Evolutionary conservation across 106 monocot species (phyloP), one percentile per base, ranked within the genome.

Genomic region (Acorus calamus): DNA sequence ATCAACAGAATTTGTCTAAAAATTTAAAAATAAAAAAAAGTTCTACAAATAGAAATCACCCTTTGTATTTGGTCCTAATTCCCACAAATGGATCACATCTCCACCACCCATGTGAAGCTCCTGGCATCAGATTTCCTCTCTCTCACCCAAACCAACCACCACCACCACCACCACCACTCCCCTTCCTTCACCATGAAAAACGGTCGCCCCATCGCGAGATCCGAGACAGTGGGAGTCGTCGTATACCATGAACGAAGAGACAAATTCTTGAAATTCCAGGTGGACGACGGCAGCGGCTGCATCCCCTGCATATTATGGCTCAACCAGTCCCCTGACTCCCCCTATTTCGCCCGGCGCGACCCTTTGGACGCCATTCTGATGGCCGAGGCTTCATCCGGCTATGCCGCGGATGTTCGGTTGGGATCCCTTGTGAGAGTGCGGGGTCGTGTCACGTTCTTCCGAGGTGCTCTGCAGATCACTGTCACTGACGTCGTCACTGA

Each of bases 241-340:
- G 84, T 82, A 47, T 42, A 53, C 63, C 75, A 44, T 52, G 66
- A 87, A 42, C 69, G 77, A 61, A 71, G 56, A 46, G 50, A 66
- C 8, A 84, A 82, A 48, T 77, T 75, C 72, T 80, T 94, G 50
- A 28, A 48, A 4, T 94, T 94, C 64, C 73, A 78, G 57, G 41
- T 94, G 49, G 94, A 90, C 76, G 90, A 94, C 64, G 94, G 90
- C 55, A 76, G 71, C 43, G 90, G 84, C 8, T 90, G 87, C 76
- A 46, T 87, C 28, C 90, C 84, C 42, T 94, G 94, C 76, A 57
- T 94, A 56, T 77, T 94, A 48, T 94, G 94, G 94, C 80, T 94
- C 53, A 90, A 90, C 77, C 80, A 86, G 60, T 66, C 43, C 49
- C 46, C 9, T 49, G 46, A 43, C 54, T 10, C 49, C 10, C 44